Conservation (phyloP, 2,329 filamentous ascomycete genomes). For the Penicillium digitatum region DNA sequence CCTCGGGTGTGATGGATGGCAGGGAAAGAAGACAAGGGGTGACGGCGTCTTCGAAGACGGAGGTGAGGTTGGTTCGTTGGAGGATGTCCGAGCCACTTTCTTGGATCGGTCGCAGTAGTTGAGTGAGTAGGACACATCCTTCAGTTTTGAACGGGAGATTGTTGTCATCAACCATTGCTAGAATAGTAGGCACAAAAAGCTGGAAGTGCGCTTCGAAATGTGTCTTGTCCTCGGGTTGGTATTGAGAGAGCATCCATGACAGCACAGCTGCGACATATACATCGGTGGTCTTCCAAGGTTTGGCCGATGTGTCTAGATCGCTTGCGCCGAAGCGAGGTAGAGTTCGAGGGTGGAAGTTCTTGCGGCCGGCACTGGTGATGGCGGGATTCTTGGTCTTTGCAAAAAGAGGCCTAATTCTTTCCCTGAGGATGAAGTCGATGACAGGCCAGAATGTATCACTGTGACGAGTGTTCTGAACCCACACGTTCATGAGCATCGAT, state of each 20-base stretch:
- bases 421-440: conserved; percentile 27
- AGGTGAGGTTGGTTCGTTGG: conserved; percentile 41
- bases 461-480: background rate
- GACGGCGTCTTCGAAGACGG: conserved; percentile 46
- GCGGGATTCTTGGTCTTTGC: conserved; percentile 40
- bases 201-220: conserved; percentile 44
- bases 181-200: conserved; percentile 43
- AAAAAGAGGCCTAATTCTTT: conserved; percentile 42
- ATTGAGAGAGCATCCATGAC: conserved; percentile 36
- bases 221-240: conserved; percentile 29
- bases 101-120: conserved; percentile 35
- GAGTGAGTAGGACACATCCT: conserved; percentile 38
- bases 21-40: conserved; percentile 68
- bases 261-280: conserved; percentile 37
- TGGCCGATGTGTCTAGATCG: conserved; percentile 34
- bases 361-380: conserved; percentile 44
- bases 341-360: conserved; percentile 41
- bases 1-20: conserved; percentile 70
- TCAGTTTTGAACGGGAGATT: conserved; percentile 35
- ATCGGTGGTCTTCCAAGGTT: conserved; percentile 39
- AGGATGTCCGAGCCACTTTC: conserved; percentile 40
- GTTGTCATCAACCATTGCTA: conserved; percentile 45
- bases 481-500: conserved; percentile 6
- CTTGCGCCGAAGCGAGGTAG: conserved; percentile 36
- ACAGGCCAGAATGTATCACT: conserved; percentile 6